A percentile compares a stretch with the other conserved stretches of the same genome.
phyloP scores from a whole-genome alignment of 2,329 filamentous ascomycete genomes.

The Raffaelea deltoideospora region DNA sequence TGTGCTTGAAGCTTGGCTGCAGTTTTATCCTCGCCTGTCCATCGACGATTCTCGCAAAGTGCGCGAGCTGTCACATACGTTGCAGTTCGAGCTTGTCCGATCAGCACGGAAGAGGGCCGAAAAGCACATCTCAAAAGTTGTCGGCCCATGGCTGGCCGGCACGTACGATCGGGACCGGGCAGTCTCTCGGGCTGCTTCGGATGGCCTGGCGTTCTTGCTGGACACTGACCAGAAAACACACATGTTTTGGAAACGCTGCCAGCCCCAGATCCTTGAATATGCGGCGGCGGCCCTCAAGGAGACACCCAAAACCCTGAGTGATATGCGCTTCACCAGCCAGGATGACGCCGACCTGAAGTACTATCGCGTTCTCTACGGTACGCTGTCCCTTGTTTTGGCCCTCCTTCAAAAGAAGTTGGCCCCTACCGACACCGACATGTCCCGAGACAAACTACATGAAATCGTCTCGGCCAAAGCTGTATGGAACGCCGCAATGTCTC shows the following conservation, averaged over 20 bases:
- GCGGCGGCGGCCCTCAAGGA: constrained; percentile 69
- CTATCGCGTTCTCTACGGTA: constrained; percentile 50
- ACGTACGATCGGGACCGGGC: constrained; percentile 72
- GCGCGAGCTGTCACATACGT: constrained; percentile 66
- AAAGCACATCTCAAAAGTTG: constrained; percentile 57
- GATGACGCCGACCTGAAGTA: constrained; percentile 85
- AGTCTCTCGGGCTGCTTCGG: constrained; percentile 60
- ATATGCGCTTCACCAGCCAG: constrained; percentile 66
- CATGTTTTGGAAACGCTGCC: constrained; percentile 68
- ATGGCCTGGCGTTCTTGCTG: constrained; percentile 63
- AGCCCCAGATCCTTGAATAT: constrained; percentile 66
- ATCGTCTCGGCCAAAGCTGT: constrained; percentile 52
- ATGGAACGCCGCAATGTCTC: constrained; percentile 51
- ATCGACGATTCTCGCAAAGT: constrained; percentile 83
- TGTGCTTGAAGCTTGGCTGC: constrained; percentile 71
- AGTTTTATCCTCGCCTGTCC: constrained; percentile 74
- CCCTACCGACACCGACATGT: constrained; percentile 39
- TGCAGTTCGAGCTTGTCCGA: constrained; percentile 50
- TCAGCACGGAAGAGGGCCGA: constrained; percentile 70
- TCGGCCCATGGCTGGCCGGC: constrained; percentile 84
- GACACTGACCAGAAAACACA: constrained; percentile 63
- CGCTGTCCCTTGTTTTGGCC: constrained; percentile 37
- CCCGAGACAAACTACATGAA: constrained; percentile 44
- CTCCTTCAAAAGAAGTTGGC: constrained; percentile 35
- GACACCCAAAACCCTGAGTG: constrained; percentile 68